These are phyloP conservation scores for Polygonum aviculare DNA, from an alignment of 148 eudicot genomes.

Conservation along the genomic window DNA sequence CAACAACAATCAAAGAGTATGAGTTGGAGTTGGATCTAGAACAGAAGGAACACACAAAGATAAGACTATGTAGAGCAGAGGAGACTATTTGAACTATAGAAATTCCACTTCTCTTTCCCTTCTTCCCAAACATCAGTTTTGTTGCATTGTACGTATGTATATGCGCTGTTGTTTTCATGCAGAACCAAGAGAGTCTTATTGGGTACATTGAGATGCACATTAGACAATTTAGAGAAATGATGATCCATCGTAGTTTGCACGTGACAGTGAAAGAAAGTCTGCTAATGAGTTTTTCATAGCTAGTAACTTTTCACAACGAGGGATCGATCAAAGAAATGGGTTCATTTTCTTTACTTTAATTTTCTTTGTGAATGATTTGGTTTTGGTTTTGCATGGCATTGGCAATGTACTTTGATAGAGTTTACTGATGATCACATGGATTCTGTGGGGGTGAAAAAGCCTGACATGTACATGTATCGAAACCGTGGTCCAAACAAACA, in stretches of 20 bases:
- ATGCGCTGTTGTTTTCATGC: conserved; percentile 7
- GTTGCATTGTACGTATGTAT: neutral
- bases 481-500: conserved; percentile 5
- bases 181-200: neutral
- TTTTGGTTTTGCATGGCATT: conserved; percentile 1
- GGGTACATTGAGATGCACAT: neutral
- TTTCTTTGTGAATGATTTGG: conserved; percentile 1
- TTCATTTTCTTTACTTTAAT: neutral
- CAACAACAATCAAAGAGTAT: no score
- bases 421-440: conserved; percentile 6
- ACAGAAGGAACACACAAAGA: no score
- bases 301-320: neutral
- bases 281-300: neutral
- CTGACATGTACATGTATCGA: neutral
- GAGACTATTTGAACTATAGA: neutral
- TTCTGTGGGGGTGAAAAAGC: neutral
- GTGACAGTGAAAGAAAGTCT: conserved; percentile 6
- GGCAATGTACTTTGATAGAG: neutral
- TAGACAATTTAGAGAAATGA: neutral
- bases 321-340: neutral
- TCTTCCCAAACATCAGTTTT: neutral
- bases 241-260: neutral
- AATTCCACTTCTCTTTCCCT: neutral
- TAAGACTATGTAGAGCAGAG: no score
- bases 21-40: no score